Evolutionary conservation across 345 rosid genomes (phyloP).

Genomic region (Sonneratia caseolaris): DNA sequence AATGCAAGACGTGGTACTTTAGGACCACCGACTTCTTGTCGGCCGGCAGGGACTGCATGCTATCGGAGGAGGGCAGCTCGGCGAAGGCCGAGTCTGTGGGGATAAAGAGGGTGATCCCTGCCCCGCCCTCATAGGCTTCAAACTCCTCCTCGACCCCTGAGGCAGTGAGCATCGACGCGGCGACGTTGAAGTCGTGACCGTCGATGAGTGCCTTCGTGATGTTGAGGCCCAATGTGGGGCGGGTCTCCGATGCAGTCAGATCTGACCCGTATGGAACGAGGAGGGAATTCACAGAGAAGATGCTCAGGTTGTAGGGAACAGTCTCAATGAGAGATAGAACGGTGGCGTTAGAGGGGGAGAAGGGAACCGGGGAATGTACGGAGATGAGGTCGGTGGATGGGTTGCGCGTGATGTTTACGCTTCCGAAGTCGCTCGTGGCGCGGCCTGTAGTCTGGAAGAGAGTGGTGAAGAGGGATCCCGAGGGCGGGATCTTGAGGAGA

Average conservation of each 20-base stretch:
- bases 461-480: constrained; percentile 50
- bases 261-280: constrained; percentile 59
- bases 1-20: constrained; percentile 77
- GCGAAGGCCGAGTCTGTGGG: constrained; percentile 74
- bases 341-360: constrained; percentile 45
- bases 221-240: constrained; percentile 55
- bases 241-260: constrained; percentile 59
- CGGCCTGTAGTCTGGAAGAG: constrained; percentile 76
- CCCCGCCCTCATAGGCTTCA: constrained; percentile 74
- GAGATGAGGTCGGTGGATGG: constrained; percentile 35
- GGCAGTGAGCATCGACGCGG: constrained; percentile 66
- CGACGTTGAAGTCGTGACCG: constrained; percentile 80
- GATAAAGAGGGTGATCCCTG: constrained; percentile 82
- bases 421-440: constrained; percentile 49
- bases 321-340: constrained; percentile 45
- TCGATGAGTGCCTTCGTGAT: constrained; percentile 63
- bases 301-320: constrained; percentile 53
- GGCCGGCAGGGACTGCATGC: constrained; percentile 67
- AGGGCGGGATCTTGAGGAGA: constrained; percentile 53
- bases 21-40: constrained; percentile 60
- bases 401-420: constrained; percentile 64
- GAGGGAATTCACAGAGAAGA: constrained; percentile 54
- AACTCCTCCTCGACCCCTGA: constrained; percentile 71
- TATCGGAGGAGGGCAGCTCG: constrained; percentile 51
- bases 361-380: constrained; percentile 39